Conservation (phyloP, 2,329 filamentous ascomycete species). For the Colletotrichum sp. region DNA sequence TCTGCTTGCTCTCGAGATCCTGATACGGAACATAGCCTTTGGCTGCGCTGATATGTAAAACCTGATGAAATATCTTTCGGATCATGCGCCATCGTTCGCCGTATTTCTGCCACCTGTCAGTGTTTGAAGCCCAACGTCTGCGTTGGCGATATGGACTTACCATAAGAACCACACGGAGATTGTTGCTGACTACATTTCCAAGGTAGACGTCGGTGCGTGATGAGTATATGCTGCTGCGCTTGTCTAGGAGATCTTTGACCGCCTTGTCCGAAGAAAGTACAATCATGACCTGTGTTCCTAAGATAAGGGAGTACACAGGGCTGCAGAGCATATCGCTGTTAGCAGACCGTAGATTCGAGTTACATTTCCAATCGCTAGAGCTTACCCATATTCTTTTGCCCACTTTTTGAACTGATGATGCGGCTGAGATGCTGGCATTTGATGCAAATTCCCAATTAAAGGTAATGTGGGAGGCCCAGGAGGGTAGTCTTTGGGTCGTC, state of each 20-base stretch:
- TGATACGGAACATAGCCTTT: conserved; percentile 41
- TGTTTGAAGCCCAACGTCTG: neutral
- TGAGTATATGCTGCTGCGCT: conserved; percentile 53
- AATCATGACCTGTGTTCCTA: conserved; percentile 51
- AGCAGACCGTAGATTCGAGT: neutral
- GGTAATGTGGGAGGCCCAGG: conserved; percentile 57
- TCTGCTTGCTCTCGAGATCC: conserved; percentile 50
- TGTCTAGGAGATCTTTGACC: conserved; percentile 58
- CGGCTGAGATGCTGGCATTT: conserved; percentile 44
- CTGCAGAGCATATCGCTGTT: conserved; percentile 19
- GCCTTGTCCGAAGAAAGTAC: conserved; percentile 49
- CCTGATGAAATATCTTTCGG: conserved; percentile 36
- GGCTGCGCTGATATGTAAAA: conserved; percentile 42
- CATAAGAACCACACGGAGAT: conserved; percentile 3
- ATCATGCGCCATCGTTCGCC: conserved; percentile 11
- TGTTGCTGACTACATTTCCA: neutral
- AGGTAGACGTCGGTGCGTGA: conserved; percentile 35
- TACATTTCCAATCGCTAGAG: no score
- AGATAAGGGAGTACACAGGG: conserved; percentile 54
- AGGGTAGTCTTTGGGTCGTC: conserved; percentile 33
- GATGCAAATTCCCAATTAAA: conserved; percentile 56
- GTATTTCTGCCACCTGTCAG: neutral
- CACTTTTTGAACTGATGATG: conserved; percentile 56
- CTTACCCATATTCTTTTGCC: conserved; percentile 49
- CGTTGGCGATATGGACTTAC: neutral